Base-by-base conservation (phyloP, 2,329 filamentous ascomycete genomes). In the Epichloe typhina region DNA sequence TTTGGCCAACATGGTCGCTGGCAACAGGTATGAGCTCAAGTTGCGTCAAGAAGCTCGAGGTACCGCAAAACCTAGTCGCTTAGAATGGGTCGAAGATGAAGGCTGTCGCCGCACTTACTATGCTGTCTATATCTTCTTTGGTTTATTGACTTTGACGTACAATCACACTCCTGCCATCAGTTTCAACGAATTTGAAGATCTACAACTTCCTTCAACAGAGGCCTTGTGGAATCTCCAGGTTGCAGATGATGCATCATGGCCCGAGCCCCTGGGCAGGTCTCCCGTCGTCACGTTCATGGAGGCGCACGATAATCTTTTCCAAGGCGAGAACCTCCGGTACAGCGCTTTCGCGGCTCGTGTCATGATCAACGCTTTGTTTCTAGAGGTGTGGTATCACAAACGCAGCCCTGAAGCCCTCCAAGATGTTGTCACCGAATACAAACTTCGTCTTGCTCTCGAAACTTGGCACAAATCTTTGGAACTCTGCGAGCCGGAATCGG, bases 321-420 rank as follows among this genome's bases (percentile, higher is more conserved):
- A 95, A 66, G 93, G 91, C 56, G 88, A 96, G 64, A 80, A 80
- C 52, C 80, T 91, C 48, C 84, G 85, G 59, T 98, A 97, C 74
- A 97, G 91, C 64, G 91, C 91, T 1, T 98, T 97, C 65, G 91
- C 90, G 5, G 95, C 93, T 11, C 88, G 93, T 55, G 88, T 97
- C 56, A 94, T 98, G 88, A 96, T 97, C 76, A 98, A 97, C 63
- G 91, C 93, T 11, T 76, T 98, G 56, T 98, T 97, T 75, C 77
- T 98, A 46, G 93, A 97, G 68, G 91, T 97, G 3, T 98, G 93
- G 93, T 95, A 95, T 64, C 88, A 97, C 73, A 96, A 96, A 79
- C 87, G 93, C 63, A 96, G 88, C 66, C 91, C 91, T n/a, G 90
- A 97, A 66, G 90, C 91, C 47, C 75, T 97, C 40, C 93, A 97